Conservation (phyloP, 1,284 basidiomycete species). For the Salmacisia buchloeana region DNA sequence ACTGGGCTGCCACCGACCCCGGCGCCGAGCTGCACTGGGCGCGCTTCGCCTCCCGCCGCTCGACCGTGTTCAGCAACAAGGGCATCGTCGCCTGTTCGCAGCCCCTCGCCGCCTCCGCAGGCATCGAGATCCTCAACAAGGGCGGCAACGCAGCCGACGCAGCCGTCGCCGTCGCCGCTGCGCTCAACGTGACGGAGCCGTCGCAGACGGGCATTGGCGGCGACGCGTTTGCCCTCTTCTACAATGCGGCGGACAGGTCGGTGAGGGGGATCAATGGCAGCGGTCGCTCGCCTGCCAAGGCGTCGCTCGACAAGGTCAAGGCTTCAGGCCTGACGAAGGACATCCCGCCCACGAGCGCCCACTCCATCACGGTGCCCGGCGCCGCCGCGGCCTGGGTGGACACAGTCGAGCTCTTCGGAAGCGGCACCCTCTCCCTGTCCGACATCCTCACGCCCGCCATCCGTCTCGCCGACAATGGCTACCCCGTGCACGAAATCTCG, state of each 20-base stretch:
- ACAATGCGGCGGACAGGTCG: conserved; percentile 69
- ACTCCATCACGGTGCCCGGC: conserved; percentile 87
- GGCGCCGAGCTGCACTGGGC: not conserved
- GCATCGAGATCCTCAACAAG: conserved; percentile 76
- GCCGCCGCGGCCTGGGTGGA: conserved; percentile 90
- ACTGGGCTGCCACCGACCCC: not conserved
- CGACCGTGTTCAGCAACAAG: conserved; percentile 58
- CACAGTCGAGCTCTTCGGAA: conserved; percentile 75
- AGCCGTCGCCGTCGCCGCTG: conserved; percentile 70
- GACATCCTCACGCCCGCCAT: conserved; percentile 74
- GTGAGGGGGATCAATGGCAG: conserved; percentile 82
- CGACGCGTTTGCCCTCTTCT: conserved; percentile 88
- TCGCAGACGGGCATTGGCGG: conserved; percentile 57
- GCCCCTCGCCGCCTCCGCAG: conserved; percentile 79
- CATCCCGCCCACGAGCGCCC: conserved; percentile 56
- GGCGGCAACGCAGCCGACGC: conserved; percentile 76
- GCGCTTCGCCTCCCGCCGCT: conserved; percentile 32
- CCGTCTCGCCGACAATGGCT: conserved; percentile 46
- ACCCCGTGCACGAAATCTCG: conserved; percentile 35
- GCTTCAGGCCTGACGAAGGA: conserved; percentile 63
- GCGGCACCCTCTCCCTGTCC: conserved; percentile 67
- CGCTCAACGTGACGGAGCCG: conserved; percentile 63
- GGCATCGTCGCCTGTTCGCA: conserved; percentile 84
- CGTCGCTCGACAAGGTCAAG: conserved; percentile 69
- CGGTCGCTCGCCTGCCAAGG: conserved; percentile 66